These are phyloP conservation scores for Pharnaceum exiguum DNA, from an alignment of 148 eudicot genomes.

Conservation along the genomic window DNA sequence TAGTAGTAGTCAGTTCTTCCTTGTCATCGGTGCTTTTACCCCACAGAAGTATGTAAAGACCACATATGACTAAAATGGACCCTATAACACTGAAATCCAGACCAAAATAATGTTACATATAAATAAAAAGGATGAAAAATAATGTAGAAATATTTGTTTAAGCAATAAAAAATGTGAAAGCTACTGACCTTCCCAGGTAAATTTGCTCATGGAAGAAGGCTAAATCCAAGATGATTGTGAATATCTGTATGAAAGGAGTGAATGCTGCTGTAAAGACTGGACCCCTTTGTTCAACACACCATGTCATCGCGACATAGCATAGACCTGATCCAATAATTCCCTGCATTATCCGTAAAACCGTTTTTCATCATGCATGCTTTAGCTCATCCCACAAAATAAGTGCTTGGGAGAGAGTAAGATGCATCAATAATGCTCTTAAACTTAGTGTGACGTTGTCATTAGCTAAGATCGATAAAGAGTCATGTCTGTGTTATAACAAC, in stretches of 20 bases:
- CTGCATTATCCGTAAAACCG: conserved; percentile 23
- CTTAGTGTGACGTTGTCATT: too few relatives aligned
- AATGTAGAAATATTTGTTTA: too few relatives aligned
- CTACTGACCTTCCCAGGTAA: conserved; percentile 52
- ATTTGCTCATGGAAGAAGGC: conserved; percentile 51
- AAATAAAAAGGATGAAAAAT: too few relatives aligned
- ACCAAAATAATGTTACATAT: too few relatives aligned
- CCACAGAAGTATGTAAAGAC: conserved; percentile 41
- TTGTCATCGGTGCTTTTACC: conserved; percentile 17
- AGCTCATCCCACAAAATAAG: not conserved
- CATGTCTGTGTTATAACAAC: too few relatives aligned
- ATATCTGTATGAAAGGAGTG: conserved; percentile 54
- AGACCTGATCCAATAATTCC: conserved; percentile 64
- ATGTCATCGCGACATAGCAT: conserved; percentile 67
- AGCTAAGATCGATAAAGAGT: too few relatives aligned
- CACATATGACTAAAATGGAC: conserved; percentile 25
- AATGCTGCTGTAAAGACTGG: conserved; percentile 74
- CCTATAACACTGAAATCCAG: conserved; percentile 44
- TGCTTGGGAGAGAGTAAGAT: not conserved
- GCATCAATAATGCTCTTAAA: too few relatives aligned
- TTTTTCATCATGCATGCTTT: conserved; percentile 2
- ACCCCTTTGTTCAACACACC: conserved; percentile 74
- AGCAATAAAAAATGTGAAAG: not conserved
- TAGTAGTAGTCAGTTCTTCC: too few relatives aligned
- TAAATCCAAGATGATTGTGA: conserved; percentile 38